phyloP scores from a whole-genome alignment of 176 grass and related monocot species.

The Rhynchospora breviuscula region DNA sequence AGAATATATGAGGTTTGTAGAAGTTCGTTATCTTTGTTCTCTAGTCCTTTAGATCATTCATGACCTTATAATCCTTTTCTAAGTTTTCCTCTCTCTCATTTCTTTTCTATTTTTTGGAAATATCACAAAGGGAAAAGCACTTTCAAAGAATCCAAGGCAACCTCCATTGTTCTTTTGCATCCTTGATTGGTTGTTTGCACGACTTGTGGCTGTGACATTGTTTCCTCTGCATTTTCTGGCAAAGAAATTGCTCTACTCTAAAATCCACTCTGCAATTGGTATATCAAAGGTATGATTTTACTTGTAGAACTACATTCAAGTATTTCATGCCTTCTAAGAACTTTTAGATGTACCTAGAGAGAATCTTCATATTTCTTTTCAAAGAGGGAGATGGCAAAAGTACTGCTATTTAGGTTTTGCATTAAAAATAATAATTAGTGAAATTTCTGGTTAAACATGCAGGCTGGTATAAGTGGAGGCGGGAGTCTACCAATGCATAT shows the following conservation, averaged over 20 bases:
- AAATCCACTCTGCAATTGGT: conserved; percentile 80
- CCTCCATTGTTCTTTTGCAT: conserved; percentile 38
- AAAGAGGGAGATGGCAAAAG: neutral
- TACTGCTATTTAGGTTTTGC: neutral
- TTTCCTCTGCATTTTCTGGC: conserved; percentile 94
- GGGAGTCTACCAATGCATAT: conserved; percentile 81
- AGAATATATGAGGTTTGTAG: conserved; percentile 66
- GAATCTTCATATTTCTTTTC: neutral
- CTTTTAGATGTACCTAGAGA: neutral
- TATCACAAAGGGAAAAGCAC: conserved; percentile 52
- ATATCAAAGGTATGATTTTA: conserved; percentile 79
- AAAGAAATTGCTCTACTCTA: conserved; percentile 66
- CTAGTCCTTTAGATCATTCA: conserved; percentile 4
- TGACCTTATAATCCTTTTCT: neutral
- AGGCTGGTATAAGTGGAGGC: conserved; percentile 94
- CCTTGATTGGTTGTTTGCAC: conserved; percentile 60
- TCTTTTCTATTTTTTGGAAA: neutral
- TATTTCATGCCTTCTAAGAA: neutral
- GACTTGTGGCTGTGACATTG: conserved; percentile 49
- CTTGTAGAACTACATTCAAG: conserved; percentile 8
- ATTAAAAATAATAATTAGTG: conserved; percentile 22
- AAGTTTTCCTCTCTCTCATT: neutral
- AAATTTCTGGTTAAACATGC: conserved; percentile 45
- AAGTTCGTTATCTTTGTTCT: conserved; percentile 1
- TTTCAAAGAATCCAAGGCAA: conserved; percentile 44